These are phyloP conservation scores for Paralagenidium karlingii DNA, from an alignment of 352 stramenopile genomes.

Conservation along the genomic window DNA sequence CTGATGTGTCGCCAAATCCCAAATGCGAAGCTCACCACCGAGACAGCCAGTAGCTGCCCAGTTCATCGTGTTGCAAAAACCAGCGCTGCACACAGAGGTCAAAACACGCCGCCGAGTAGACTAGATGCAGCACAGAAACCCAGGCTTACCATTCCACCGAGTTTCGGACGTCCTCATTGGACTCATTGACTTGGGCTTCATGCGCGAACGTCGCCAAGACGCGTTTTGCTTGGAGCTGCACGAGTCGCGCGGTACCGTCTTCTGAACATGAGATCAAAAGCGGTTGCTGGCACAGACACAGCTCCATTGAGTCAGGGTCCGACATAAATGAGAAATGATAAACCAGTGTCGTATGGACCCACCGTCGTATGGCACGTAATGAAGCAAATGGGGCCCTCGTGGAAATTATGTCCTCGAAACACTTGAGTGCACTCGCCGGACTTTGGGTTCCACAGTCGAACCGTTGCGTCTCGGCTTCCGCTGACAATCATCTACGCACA, in stretches of 20 bases:
- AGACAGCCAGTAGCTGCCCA: conserved; percentile 93
- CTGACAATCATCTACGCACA: conserved; percentile 81
- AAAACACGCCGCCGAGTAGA: not conserved
- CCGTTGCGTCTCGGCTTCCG: conserved; percentile 87
- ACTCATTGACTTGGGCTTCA: conserved; percentile 23
- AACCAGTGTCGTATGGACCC: conserved; percentile 5
- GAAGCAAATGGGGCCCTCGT: conserved; percentile 85
- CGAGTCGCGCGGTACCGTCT: conserved; percentile 88
- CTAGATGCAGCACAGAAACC: not conserved
- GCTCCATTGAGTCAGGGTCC: not conserved
- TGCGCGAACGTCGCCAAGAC: conserved; percentile 84
- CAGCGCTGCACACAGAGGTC: conserved; percentile 39
- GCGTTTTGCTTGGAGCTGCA: conserved; percentile 91
- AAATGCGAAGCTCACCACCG: conserved; percentile 92
- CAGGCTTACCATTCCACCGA: conserved; percentile 71
- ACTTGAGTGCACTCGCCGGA: conserved; percentile 88
- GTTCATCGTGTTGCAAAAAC: conserved; percentile 89
- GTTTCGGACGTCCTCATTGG: conserved; percentile 52
- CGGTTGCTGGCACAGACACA: conserved; percentile 50
- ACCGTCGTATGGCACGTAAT: conserved; percentile 80
- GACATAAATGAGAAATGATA: not conserved
- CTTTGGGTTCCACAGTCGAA: conserved; percentile 94
- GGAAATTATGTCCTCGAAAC: conserved; percentile 76
- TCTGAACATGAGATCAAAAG: conserved; percentile 88
- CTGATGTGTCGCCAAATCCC: conserved; percentile 86